These are phyloP conservation scores for Carallia pectinifolia DNA, from an alignment of 345 rosid genomes.

Conservation along the genomic window DNA sequence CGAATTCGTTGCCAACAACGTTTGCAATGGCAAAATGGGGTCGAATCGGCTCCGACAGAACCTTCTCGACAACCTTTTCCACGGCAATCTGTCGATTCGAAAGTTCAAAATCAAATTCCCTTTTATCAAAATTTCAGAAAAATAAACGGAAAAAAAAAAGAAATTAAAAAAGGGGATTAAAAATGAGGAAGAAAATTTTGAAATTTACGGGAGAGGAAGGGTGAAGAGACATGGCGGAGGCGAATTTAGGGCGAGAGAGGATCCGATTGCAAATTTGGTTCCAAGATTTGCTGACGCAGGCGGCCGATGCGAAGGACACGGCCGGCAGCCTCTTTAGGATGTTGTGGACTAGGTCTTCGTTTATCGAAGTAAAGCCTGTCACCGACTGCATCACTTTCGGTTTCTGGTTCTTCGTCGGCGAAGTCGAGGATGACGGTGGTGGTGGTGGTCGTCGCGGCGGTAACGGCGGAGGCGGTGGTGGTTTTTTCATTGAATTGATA, in stretches of 20 bases:
- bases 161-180: not conserved
- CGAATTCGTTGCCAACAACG: conserved; percentile 14
- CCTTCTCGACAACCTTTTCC: conserved; percentile 58
- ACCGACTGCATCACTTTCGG: not conserved
- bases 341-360: conserved; percentile 41
- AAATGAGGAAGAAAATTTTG: not conserved
- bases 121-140: not conserved
- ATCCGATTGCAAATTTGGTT: conserved; percentile 31
- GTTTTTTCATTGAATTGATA: too few species aligned
- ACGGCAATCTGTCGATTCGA: conserved; percentile 39
- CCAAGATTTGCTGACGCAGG: conserved; percentile 53
- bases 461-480: too few species aligned
- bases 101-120: not conserved
- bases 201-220: conserved; percentile 30
- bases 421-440: not conserved
- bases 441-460: too few species aligned
- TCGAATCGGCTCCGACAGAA: conserved; percentile 56
- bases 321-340: conserved; percentile 50
- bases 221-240: conserved; percentile 50
- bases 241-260: conserved; percentile 53
- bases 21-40: conserved; percentile 61
- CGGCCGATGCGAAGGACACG: conserved; percentile 44
- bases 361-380: conserved; percentile 9
- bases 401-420: not conserved
- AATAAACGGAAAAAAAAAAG: not conserved